Conservation (phyloP, 192 early-diverging fungal genomes). For the Backusella westeae region DNA sequence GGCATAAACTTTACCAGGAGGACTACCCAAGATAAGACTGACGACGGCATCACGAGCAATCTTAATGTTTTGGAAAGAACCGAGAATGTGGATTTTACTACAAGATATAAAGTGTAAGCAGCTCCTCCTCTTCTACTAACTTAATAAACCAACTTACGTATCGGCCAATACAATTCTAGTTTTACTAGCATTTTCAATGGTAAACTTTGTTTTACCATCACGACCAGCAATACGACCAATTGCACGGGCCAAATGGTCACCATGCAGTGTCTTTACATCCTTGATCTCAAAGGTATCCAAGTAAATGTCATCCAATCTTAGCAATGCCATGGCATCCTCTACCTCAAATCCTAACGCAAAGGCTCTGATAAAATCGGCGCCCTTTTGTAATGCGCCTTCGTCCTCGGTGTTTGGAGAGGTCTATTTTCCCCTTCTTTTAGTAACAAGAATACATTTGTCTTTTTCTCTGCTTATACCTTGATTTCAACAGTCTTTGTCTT, state of each 20-base stretch:
- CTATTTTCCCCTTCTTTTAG: slow-evolving; percentile 16
- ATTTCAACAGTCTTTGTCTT: slow-evolving; percentile 89
- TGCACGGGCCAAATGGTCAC: slow-evolving; percentile 95
- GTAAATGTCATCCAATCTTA: slow-evolving; percentile 96
- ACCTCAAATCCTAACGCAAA: slow-evolving; percentile 93
- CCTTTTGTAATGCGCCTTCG: slow-evolving; percentile 90
- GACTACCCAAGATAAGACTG: slow-evolving; percentile 87
- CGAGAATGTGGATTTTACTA: slow-evolving; percentile 92
- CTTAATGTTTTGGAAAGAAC: slow-evolving; percentile 95
- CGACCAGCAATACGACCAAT: slow-evolving; percentile 98
- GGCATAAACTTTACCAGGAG: slow-evolving; percentile 96
- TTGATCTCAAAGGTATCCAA: slow-evolving; percentile 98
- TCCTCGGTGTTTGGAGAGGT: slow-evolving; percentile 85
- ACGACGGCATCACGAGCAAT: slow-evolving; percentile 93
- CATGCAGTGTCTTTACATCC: slow-evolving; percentile 93
- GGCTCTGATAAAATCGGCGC: slow-evolving; percentile 93
- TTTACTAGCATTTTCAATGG: slow-evolving; percentile 96
- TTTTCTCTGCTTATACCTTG: slow-evolving; percentile 43
- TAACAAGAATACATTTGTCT: neutral
- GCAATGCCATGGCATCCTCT: slow-evolving; percentile 89
- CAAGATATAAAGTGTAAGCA: no score
- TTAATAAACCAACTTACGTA: slow-evolving; percentile 49
- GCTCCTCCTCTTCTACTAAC: no score
- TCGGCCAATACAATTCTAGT: slow-evolving; percentile 97
- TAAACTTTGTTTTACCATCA: slow-evolving; percentile 95